Evolutionary conservation across 1,284 basidiomycete genomes (phyloP), one percentile per base, ranked within the genome.

Genomic region (Rugiboletus extremiorientalis): DNA sequence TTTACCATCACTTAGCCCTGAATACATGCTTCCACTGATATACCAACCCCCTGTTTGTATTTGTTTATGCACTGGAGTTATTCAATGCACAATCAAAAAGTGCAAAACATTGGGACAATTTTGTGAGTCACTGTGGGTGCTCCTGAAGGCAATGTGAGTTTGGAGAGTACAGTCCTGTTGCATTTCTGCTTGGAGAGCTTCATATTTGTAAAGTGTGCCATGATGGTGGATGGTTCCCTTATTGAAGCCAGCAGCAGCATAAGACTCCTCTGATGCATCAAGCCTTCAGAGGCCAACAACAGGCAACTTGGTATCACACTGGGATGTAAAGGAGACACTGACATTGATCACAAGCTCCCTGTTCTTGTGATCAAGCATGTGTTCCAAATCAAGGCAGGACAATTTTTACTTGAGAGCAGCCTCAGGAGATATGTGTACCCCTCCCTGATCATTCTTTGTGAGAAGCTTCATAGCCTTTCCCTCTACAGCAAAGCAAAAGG

Each of bases 401-500:
- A 55, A 44, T 12, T 54, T 52, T 2, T 20, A 6, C 6, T 4
- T 18, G 1, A 61, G 43, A 0, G 54, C 50, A 0, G 8, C 8
- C 4, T 52, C 40, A 4, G 55, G 45, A 15, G 28, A 44, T 7
- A 31, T 1, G 11, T 56, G 16, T 9, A 34, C 27, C 0, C 22
- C 38, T 28, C 6, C 14, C 15, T 50, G 36, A 11, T 49, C 34
- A 50, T 52, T 45, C 25, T 59, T 59, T n/a, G 64, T 62, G 1
- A 43, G 18, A 0, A 66, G 53, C 40, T 68, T 67, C 52, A 68
- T 68, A 0, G 55, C 55, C 22, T 62, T 61, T 2, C 43, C 49
- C 5, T 68, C 43, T 0, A 66, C 15, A 0, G 44, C 49, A 23
- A 68, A 67, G 25, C 68, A 68, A 7, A 68, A 68, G 3, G 55